phyloP scores from a whole-genome alignment of 2,329 filamentous ascomycete genomes.

The Zalaria obscura region DNA sequence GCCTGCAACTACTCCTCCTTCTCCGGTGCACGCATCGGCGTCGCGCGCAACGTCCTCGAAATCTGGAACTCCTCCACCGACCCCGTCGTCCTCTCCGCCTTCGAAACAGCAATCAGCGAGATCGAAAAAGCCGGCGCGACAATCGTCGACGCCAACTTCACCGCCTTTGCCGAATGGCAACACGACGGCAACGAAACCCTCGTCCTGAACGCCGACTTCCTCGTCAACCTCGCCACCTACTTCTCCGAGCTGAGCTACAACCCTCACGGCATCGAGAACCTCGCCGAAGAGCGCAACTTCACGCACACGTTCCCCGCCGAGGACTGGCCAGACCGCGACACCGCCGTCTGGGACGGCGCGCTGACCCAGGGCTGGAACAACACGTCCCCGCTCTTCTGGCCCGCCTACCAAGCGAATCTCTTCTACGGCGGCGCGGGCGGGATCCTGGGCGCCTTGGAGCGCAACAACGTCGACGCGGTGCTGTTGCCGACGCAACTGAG shows the following conservation, averaged over 20 bases:
- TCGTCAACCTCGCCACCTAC: slow-evolving; percentile 42
- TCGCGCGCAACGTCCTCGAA: slow-evolving; percentile 45
- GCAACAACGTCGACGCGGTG: slow-evolving; percentile 45
- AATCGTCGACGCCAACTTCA: slow-evolving; percentile 48
- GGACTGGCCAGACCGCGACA: slow-evolving; percentile 48
- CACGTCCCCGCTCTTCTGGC: slow-evolving; percentile 42
- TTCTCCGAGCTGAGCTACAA: slow-evolving; percentile 42
- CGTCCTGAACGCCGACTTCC: slow-evolving; percentile 46
- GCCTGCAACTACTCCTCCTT: slow-evolving; percentile 42
- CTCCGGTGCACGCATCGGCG: slow-evolving; percentile 45
- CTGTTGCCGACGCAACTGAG: slow-evolving; percentile 42
- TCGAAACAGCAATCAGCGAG: slow-evolving; percentile 38
- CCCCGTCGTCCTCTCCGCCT: slow-evolving; percentile 35
- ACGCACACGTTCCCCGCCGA: slow-evolving; percentile 40
- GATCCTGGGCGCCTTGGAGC: slow-evolving; percentile 43
- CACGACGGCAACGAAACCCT: slow-evolving; percentile 24
- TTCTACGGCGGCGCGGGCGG: slow-evolving; percentile 45
- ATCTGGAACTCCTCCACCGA: slow-evolving; percentile 17
- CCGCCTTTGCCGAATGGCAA: slow-evolving; percentile 32
- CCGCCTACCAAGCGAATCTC: slow-evolving; percentile 37
- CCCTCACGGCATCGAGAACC: slow-evolving; percentile 37
- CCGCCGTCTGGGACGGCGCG: slow-evolving; percentile 38
- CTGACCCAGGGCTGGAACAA: slow-evolving; percentile 42
- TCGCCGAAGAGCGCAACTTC: slow-evolving; percentile 40
- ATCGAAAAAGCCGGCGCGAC: slow-evolving; percentile 43